phyloP scores from a whole-genome alignment of 2,329 filamentous ascomycete species.

The Claviceps digitariae region DNA sequence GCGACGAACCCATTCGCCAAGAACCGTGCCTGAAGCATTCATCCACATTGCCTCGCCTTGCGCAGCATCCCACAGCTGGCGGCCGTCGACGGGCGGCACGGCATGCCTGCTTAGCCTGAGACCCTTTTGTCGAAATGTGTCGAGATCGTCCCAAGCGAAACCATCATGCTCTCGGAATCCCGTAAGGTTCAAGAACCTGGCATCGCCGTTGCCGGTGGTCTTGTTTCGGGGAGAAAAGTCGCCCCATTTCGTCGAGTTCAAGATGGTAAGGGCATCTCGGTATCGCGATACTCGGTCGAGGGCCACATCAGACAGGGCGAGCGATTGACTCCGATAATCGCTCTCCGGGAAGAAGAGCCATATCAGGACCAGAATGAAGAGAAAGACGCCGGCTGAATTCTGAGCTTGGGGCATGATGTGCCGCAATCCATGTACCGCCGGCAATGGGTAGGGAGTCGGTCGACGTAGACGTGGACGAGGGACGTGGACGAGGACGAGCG shows the following conservation, averaged over 20 bases:
- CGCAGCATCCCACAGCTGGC: conserved; percentile 26
- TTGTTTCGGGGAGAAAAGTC: conserved; percentile 38
- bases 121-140: conserved; percentile 50
- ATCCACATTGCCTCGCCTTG: conserved; percentile 46
- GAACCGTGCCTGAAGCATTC: conserved; percentile 64
- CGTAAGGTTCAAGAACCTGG: conserved; percentile 53
- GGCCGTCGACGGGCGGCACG: conserved; percentile 27
- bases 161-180: conserved; percentile 63
- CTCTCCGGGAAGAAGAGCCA: conserved; percentile 25
- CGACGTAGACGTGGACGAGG: conserved; percentile 1
- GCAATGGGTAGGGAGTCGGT: not conserved
- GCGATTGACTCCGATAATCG: conserved; percentile 20
- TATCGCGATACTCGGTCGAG: conserved; percentile 36
- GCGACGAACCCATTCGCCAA: conserved; percentile 60
- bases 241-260: conserved; percentile 45
- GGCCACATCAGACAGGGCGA: conserved; percentile 22
- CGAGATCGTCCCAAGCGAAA: conserved; percentile 66
- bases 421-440: conserved; percentile 6
- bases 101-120: conserved; percentile 45
- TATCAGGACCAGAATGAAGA: conserved; percentile 22
- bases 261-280: conserved; percentile 34
- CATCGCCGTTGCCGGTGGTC: conserved; percentile 13
- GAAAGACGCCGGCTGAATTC: conserved; percentile 21
- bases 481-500: not conserved
- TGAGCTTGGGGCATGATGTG: conserved; percentile 30